Percentiles rank a stretch among this genome's conserved stretches.
Conservation (phyloP, 306 rosid genomes). For the Corylus americana region DNA sequence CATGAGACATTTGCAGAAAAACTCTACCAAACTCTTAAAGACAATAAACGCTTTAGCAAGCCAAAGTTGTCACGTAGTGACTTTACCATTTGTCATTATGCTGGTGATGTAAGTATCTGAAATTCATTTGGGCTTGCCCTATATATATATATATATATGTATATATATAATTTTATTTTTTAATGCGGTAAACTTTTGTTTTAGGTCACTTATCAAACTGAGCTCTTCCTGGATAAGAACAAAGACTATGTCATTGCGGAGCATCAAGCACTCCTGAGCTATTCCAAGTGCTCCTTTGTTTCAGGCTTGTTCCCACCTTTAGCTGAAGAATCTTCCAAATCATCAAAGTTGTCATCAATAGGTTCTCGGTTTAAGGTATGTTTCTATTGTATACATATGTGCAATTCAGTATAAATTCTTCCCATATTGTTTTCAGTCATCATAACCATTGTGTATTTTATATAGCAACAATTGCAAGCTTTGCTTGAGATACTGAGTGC, state of each 20-base stretch:
- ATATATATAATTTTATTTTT: not conserved
- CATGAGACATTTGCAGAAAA: slow-evolving; percentile 85
- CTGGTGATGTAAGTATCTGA: slow-evolving; percentile 82
- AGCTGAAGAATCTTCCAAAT: slow-evolving; percentile 83
- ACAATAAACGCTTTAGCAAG: slow-evolving; percentile 91
- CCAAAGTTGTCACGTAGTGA: slow-evolving; percentile 87
- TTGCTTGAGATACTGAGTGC: slow-evolving; percentile 91
- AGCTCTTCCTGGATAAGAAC: slow-evolving; percentile 89
- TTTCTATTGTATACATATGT: slow-evolving; percentile 20
- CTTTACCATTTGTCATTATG: slow-evolving; percentile 87
- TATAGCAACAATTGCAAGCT: slow-evolving; percentile 87
- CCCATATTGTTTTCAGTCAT: slow-evolving; percentile 22
- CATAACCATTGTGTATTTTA: slow-evolving; percentile 6
- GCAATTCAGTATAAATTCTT: slow-evolving; percentile 1
- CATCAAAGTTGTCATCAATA: slow-evolving; percentile 90
- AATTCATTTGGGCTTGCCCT: slow-evolving; percentile 10
- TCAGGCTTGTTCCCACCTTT: slow-evolving; percentile 81
- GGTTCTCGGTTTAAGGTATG: slow-evolving; percentile 84
- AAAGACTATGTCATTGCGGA: slow-evolving; percentile 96
- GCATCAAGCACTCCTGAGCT: slow-evolving; percentile 77
- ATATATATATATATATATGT: not conserved
- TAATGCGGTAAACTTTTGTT: slow-evolving; percentile 17
- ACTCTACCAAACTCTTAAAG: slow-evolving; percentile 86
- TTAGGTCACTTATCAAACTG: slow-evolving; percentile 96
- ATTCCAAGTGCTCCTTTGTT: slow-evolving; percentile 83